These are phyloP conservation scores for Aspergillus uvarum DNA, from an alignment of 2,329 filamentous ascomycete genomes.

Conservation along the genomic window DNA sequence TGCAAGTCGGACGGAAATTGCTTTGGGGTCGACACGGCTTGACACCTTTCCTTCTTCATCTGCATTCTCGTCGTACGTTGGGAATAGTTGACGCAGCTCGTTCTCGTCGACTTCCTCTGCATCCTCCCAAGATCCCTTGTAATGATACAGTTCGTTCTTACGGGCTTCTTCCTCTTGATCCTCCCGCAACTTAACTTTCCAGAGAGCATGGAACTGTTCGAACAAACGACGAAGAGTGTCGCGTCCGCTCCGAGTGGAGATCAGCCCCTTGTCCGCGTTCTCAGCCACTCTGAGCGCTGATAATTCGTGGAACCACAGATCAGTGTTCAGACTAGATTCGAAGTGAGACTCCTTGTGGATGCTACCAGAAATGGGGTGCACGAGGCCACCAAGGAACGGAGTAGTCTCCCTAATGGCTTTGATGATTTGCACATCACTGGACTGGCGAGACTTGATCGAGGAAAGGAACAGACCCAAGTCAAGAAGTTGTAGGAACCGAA, in stretches of 20 bases:
- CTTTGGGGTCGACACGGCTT: constrained; percentile 47
- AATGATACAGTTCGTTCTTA: constrained; percentile 77
- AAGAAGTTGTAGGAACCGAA: constrained; percentile 77
- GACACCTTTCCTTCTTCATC: constrained; percentile 36
- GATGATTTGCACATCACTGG: constrained; percentile 23
- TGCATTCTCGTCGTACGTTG: constrained; percentile 64
- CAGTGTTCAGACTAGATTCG: constrained; percentile 29
- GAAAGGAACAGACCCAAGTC: constrained; percentile 71
- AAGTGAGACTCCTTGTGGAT: constrained; percentile 3
- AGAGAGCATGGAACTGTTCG: constrained; percentile 72
- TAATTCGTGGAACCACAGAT: constrained; percentile 40
- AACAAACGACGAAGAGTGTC: constrained; percentile 65
- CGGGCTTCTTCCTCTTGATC: constrained; percentile 74
- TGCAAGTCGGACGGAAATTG: constrained; percentile 62
- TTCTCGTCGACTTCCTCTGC: constrained; percentile 71
- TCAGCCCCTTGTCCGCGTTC: constrained; percentile 35
- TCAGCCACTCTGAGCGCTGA: constrained; percentile 36
- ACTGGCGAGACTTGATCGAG: constrained; percentile 21
- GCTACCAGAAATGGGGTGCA: constrained; percentile 22
- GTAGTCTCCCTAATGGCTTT: constrained; percentile 36
- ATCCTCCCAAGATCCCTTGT: constrained; percentile 73
- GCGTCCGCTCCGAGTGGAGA: constrained; percentile 46
- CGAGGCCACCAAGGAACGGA: constrained; percentile 39
- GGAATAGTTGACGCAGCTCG: constrained; percentile 79
- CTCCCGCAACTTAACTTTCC: constrained; percentile 72